phyloP scores from a whole-genome alignment of 345 rosid species.

The Viola odorata region DNA sequence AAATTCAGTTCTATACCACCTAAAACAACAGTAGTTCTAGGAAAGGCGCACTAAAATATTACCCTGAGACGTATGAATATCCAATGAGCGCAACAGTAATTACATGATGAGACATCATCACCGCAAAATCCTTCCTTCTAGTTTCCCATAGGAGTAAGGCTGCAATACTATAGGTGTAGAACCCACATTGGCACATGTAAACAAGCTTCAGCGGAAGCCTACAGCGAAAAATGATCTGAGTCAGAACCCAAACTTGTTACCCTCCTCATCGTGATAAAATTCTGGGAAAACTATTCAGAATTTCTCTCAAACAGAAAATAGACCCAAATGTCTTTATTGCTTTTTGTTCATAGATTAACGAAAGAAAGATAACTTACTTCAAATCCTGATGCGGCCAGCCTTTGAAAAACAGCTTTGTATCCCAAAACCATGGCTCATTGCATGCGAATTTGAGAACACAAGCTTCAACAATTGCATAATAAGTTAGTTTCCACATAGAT shows the following conservation, averaged over 20 bases:
- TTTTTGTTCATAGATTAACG: too few species aligned
- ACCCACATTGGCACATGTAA: conserved; percentile 96
- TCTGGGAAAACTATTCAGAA: too few species aligned
- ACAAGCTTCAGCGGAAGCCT: conserved; percentile 62
- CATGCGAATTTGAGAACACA: conserved; percentile 48
- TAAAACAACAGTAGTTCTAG: too few species aligned
- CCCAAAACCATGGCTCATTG: conserved; percentile 69
- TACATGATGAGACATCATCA: conserved; percentile 99
- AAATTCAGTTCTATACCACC: too few species aligned
- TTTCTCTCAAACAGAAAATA: too few species aligned
- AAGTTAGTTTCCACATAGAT: conserved; percentile 84
- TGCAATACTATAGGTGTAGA: conserved; percentile 70
- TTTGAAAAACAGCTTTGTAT: conserved; percentile 48
- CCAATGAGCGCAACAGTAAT: conserved; percentile 71
- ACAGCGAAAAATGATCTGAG: conserved; percentile 18
- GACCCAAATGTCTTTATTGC: too few species aligned
- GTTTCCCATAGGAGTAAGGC: conserved; percentile 94
- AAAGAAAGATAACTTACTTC: conserved; percentile 49
- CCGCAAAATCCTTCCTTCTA: conserved; percentile 89
- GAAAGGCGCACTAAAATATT: conserved; percentile 8
- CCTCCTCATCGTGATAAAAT: too few species aligned
- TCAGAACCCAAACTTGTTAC: background rate
- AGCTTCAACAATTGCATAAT: conserved; percentile 59
- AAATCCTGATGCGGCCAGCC: conserved; percentile 94
- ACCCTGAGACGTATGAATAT: conserved; percentile 78